phyloP scores from a whole-genome alignment of 768 basidiomycete genomes.

The Suillus hirtellus region DNA sequence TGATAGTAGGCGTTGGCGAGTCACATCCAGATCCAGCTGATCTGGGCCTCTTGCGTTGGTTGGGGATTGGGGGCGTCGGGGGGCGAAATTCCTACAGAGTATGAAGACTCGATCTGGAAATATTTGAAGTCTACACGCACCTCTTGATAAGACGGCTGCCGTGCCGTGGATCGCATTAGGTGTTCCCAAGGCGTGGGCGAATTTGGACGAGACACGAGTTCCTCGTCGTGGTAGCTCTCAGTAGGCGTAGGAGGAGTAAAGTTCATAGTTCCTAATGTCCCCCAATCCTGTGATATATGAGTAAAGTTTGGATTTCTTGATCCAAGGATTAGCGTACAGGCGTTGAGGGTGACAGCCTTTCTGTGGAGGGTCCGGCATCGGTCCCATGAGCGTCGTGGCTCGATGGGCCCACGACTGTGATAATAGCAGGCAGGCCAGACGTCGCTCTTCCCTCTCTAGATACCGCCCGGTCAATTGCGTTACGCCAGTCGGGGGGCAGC shows the following conservation, averaged over 20 bases:
- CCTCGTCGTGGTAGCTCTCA: conserved; percentile 32
- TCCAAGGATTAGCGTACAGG: conserved; percentile 34
- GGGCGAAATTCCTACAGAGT: conserved; percentile 51
- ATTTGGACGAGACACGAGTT: conserved; percentile 35
- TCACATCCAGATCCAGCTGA: conserved; percentile 34
- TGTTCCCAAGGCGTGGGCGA: conserved; percentile 38
- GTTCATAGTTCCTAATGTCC: conserved; percentile 29
- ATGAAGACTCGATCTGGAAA: conserved; percentile 8
- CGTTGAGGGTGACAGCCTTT: conserved; percentile 35
- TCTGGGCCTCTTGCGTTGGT: conserved; percentile 36
- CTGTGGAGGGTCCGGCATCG: conserved; percentile 28
- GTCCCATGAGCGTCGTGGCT: conserved; percentile 24
- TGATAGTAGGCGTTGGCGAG: conserved; percentile 28
- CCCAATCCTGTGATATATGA: conserved; percentile 33
- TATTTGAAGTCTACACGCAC: conserved; percentile 20
- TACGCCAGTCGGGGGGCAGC: conserved; percentile 39
- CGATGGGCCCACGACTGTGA: conserved; percentile 33
- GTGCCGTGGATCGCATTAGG: conserved; percentile 12
- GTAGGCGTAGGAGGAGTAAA: conserved; percentile 36
- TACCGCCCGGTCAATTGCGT: conserved; percentile 34
- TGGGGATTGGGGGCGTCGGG: conserved; percentile 54
- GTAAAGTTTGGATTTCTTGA: conserved; percentile 26
- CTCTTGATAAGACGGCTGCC: conserved; percentile 15
- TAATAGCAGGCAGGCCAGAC: conserved; percentile 33
- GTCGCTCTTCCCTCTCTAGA: conserved; percentile 28